Evolutionary conservation across 495 filamentous ascomycete species (phyloP).

Genomic region (Neurospora sp.): DNA sequence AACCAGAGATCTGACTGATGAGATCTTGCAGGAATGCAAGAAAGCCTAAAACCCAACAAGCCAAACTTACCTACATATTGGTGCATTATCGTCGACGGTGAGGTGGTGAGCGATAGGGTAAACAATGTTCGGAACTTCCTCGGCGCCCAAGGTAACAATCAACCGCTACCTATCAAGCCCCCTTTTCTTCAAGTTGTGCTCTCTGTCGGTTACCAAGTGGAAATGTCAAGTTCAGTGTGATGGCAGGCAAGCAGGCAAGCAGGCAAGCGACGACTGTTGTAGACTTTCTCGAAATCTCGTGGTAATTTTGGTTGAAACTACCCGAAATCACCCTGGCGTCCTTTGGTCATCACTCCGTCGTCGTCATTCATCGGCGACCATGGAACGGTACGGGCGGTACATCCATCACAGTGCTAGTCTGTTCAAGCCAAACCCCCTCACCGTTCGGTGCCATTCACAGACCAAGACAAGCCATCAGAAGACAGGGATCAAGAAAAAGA

Average conservation of each 20-base stretch:
- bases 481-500: conserved; percentile 5
- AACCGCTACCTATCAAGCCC: background rate
- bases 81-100: background rate
- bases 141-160: background rate
- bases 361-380: conserved; percentile 9
- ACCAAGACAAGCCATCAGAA: conserved; percentile 18
- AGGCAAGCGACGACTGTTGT: background rate
- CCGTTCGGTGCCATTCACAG: conserved; percentile 13
- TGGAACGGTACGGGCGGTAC: conserved; percentile 10
- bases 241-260: background rate
- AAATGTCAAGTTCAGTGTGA: background rate
- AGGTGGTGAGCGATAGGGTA: background rate
- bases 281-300: background rate
- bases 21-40: background rate
- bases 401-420: conserved; percentile 15
- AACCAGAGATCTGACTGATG: background rate
- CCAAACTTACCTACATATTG: background rate
- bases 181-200: background rate
- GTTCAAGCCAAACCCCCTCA: conserved; percentile 4
- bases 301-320: background rate
- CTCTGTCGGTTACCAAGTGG: background rate
- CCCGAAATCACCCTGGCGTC: background rate
- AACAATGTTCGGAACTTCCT: background rate
- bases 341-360: background rate
- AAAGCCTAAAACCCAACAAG: background rate